Conservation (phyloP, 2,329 filamentous ascomycete genomes). For the Xylariaceae sp. region DNA sequence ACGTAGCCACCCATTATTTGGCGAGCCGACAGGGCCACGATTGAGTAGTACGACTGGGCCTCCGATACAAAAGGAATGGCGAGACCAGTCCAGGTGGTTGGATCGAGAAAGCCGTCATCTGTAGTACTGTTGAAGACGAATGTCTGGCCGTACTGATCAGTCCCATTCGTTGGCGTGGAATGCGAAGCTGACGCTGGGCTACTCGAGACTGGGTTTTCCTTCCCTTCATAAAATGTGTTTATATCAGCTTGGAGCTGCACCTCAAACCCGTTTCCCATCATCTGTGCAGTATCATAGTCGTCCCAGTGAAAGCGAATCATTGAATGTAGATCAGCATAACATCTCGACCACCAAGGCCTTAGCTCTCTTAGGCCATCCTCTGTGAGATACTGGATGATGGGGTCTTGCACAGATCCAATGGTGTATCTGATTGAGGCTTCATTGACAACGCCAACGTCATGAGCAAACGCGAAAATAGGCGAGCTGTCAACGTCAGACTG, state of each 20-base stretch:
- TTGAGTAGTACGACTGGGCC: slow-evolving; percentile 67
- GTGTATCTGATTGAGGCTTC: slow-evolving; percentile 57
- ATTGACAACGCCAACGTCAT: slow-evolving; percentile 34
- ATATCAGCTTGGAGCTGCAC: slow-evolving; percentile 59
- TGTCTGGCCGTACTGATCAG: slow-evolving; percentile 23
- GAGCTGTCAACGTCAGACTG: slow-evolving; percentile 56
- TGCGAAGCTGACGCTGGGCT: slow-evolving; percentile 42
- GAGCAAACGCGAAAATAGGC: slow-evolving; percentile 66
- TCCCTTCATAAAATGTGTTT: slow-evolving; percentile 51
- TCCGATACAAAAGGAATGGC: slow-evolving; percentile 67
- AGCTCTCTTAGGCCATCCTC: slow-evolving; percentile 62
- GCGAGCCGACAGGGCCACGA: slow-evolving; percentile 68
- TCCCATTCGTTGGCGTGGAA: slow-evolving; percentile 32
- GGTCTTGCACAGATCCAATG: slow-evolving; percentile 63
- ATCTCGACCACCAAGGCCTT: slow-evolving; percentile 65
- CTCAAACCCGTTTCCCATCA: slow-evolving; percentile 61
- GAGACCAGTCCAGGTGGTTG: slow-evolving; percentile 42
- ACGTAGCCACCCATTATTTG: slow-evolving; percentile 73
- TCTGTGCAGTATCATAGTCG: slow-evolving; percentile 54
- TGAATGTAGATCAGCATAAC: slow-evolving; percentile 52
- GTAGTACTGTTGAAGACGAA: slow-evolving; percentile 20
- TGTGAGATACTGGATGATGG: slow-evolving; percentile 63
- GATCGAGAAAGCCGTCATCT: slow-evolving; percentile 24
- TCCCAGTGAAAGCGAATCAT: slow-evolving; percentile 63
- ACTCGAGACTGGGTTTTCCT: slow-evolving; percentile 44